Conservation (phyloP, 1,139 yeast species). For the Saccharomyces hybrid region DNA sequence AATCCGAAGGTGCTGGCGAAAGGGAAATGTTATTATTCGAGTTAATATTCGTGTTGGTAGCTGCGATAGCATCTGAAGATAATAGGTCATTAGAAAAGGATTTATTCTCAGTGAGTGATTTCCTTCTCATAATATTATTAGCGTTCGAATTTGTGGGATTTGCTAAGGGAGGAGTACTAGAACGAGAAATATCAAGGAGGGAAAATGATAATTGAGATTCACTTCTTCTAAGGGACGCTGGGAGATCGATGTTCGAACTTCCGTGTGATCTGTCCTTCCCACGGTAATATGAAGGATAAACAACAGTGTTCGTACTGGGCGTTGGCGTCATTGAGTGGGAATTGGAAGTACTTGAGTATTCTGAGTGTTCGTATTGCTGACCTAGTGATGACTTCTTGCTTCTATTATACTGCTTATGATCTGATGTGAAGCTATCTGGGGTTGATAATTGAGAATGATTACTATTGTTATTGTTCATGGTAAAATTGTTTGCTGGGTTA, state of each 20-base stretch:
- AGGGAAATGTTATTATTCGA: slow-evolving; percentile 6
- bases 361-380: background rate
- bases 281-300: background rate
- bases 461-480: background rate
- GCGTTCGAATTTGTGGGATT: slow-evolving; percentile 5
- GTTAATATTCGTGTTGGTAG: slow-evolving; percentile 3
- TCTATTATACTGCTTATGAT: background rate
- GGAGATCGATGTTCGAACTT: slow-evolving; percentile 34
- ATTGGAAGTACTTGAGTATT: background rate
- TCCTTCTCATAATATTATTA: slow-evolving; percentile 8
- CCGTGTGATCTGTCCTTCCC: background rate
- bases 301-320: background rate
- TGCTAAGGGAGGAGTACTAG: slow-evolving; percentile 27
- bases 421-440: slow-evolving; percentile 1
- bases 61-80: slow-evolving; percentile 1
- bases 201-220: slow-evolving; percentile 29
- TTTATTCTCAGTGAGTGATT: slow-evolving; percentile 8
- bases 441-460: slow-evolving; percentile 1
- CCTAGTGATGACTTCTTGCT: background rate
- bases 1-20: slow-evolving; percentile 24
- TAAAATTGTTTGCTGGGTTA: background rate
- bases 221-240: slow-evolving; percentile 20
- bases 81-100: slow-evolving; percentile 3
- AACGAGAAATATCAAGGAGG: slow-evolving; percentile 22
- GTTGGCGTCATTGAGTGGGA: slow-evolving; percentile 2